Conservation (phyloP, 129 eudicot genomes). For the Chrysanthemum lavandulifolium region DNA sequence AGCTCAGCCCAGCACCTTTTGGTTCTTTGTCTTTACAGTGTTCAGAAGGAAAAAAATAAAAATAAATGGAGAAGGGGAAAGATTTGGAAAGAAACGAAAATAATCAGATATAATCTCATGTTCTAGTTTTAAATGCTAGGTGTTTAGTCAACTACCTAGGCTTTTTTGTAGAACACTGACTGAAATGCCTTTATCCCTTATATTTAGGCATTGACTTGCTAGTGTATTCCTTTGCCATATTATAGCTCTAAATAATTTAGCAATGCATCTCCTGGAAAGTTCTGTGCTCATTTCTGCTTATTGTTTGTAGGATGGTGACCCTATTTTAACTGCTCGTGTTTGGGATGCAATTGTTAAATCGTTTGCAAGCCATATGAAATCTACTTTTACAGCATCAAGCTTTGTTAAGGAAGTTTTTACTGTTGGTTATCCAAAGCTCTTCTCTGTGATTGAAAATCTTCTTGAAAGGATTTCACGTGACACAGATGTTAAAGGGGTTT, state of each 20-base stretch:
- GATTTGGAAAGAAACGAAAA: too few species aligned
- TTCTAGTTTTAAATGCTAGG: neutral
- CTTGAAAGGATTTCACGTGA: conserved; percentile 92
- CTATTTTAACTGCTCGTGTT: conserved; percentile 72
- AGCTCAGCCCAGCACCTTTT: too few species aligned
- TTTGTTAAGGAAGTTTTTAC: conserved; percentile 88
- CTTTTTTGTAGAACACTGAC: neutral
- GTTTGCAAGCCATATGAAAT: conserved; percentile 89
- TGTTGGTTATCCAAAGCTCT: conserved; percentile 81
- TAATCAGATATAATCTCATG: too few species aligned
- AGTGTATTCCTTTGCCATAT: conserved; percentile 1
- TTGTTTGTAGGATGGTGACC: conserved; percentile 73
- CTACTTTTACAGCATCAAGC: conserved; percentile 84
- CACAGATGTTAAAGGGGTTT: conserved; percentile 92
- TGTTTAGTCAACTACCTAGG: neutral
- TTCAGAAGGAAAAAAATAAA: too few species aligned
- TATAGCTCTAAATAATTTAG: conserved; percentile 6
- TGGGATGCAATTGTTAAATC: conserved; percentile 95
- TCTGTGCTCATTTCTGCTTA: conserved; percentile 17
- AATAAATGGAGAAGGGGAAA: too few species aligned
- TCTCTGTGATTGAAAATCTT: conserved; percentile 73
- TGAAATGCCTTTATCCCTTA: neutral
- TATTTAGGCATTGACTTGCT: neutral
- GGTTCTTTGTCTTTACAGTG: too few species aligned
- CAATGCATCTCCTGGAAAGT: neutral